Evolutionary conservation across 2,329 filamentous ascomycete genomes (phyloP).

Genomic region (Pezicula neosporulosa): DNA sequence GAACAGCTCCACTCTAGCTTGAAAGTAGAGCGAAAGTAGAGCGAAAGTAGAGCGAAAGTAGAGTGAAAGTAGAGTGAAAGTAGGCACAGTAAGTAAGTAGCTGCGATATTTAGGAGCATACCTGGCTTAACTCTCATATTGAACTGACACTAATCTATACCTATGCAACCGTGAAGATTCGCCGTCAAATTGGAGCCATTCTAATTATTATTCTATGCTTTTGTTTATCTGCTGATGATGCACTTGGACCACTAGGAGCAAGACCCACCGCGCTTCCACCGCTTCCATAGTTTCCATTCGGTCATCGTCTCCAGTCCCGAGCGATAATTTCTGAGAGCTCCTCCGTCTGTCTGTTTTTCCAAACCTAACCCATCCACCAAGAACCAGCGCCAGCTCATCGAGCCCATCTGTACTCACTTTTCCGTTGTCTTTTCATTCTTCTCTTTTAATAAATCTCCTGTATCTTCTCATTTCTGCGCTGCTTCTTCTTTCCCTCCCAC

Average conservation of each 20-base stretch:
- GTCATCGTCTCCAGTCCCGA: neutral
- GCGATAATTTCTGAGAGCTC: conserved; percentile 2
- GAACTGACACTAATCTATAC: too few relatives aligned
- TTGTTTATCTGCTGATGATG: neutral
- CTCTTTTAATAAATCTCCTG: neutral
- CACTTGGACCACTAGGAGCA: neutral
- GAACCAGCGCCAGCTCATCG: neutral
- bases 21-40: too few relatives aligned
- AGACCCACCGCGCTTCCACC: neutral
- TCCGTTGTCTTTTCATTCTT: too few relatives aligned
- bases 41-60: too few relatives aligned
- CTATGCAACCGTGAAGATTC: too few relatives aligned
- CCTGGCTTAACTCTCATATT: too few relatives aligned
- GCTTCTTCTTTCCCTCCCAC: conserved; percentile 2
- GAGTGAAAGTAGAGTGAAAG: too few relatives aligned
- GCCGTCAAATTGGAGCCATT: too few relatives aligned
- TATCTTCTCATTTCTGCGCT: neutral
- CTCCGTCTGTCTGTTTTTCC: neutral
- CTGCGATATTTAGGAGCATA: too few relatives aligned
- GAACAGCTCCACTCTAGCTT: too few relatives aligned
- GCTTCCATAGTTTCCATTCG: neutral
- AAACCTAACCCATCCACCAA: neutral
- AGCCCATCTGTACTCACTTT: too few relatives aligned
- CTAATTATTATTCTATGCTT: neutral
- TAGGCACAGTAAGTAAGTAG: too few relatives aligned